phyloP scores from a whole-genome alignment of 352 stramenopile genomes.

The Pythium coloratum region DNA sequence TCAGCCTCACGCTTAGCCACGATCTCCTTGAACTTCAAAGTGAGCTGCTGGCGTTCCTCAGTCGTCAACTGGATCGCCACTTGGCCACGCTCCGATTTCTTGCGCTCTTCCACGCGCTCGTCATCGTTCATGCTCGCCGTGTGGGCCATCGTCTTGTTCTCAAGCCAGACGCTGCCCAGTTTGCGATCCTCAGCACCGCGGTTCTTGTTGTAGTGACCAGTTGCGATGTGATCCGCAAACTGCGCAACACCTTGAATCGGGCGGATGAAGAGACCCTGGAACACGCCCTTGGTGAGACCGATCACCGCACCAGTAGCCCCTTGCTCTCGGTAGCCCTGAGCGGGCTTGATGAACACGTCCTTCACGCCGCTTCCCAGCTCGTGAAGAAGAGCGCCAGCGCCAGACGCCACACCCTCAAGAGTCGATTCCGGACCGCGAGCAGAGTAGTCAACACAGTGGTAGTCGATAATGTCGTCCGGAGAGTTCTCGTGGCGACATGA shows the following conservation, averaged over 20 bases:
- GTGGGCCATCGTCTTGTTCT: conserved; percentile 48
- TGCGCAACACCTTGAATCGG: conserved; percentile 56
- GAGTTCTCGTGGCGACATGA: conserved; percentile 47
- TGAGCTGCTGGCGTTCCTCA: conserved; percentile 41
- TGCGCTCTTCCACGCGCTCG: conserved; percentile 26
- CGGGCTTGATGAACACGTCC: conserved; percentile 60
- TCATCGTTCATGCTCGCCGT: conserved; percentile 52
- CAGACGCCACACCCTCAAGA: conserved; percentile 49
- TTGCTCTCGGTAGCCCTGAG: conserved; percentile 57
- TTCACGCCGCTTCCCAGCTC: conserved; percentile 65
- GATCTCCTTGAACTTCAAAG: conserved; percentile 40
- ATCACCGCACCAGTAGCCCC: conserved; percentile 61
- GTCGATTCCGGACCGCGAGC: conserved; percentile 55
- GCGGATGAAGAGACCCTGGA: conserved; percentile 44
- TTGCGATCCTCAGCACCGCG: conserved; percentile 45
- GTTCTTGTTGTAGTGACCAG: conserved; percentile 60
- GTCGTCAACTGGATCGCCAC: conserved; percentile 44
- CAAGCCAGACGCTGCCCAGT: conserved; percentile 44
- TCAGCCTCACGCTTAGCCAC: conserved; percentile 38
- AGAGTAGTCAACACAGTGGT: conserved; percentile 62
- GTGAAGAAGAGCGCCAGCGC: conserved; percentile 58
- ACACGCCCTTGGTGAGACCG: conserved; percentile 55
- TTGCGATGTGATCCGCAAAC: conserved; percentile 67
- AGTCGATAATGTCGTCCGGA: conserved; percentile 49
- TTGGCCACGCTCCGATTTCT: conserved; percentile 30